Base-by-base conservation (phyloP, 805 yeast species). In the Lipomyces anomalus region DNA sequence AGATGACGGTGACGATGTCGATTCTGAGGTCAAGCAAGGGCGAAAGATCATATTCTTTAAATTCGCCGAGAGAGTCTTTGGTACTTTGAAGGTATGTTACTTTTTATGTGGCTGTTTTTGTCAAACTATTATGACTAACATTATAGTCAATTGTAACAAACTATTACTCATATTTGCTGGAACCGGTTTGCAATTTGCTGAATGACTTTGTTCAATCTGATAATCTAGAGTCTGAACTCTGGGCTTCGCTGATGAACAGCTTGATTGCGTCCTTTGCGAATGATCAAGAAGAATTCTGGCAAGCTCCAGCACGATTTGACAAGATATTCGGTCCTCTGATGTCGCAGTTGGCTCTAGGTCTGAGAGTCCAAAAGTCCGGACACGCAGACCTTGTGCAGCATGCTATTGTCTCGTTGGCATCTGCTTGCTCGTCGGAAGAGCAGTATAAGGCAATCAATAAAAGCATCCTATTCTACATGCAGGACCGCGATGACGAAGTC, bases 111-210 rank as follows among this genome's bases (percentile, higher is more conserved):
- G 5, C 36, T 13, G 7, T 16, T 18, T 22, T 28, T 13, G 18
- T 4, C 13, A 24, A 5, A 21, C 6, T n/a, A 26, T 20, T 21
- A 17, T 28, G 3, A 28, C 37, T 24, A 26, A 38, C 17, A 24
- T 72, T 90, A 66, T 85, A 79, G 72, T 80, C 95, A 20, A 86
- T 92, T 57, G 79, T 92, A 49, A 92, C 98, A 0, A 73, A 83
- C 18, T 92, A 92, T 65, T 90, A 74, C 67, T 84, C 95, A 2
- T 90, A 90, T 62, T 66, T 92, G 53, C 61, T 90, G 24, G 97
- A 89, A 46, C 76, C 83, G n/a, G 79, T 82, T 0, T 73, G 73
- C 43, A 62, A 66, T 4, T 56, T 87, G 20, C 68, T 89, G 59
- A 62, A 61, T n/a, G 70, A 74, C 49, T 79, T 74, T 55, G 61